These are phyloP conservation scores for Komagataella populi DNA, from an alignment of 805 yeast genomes.

Conservation along the genomic window DNA sequence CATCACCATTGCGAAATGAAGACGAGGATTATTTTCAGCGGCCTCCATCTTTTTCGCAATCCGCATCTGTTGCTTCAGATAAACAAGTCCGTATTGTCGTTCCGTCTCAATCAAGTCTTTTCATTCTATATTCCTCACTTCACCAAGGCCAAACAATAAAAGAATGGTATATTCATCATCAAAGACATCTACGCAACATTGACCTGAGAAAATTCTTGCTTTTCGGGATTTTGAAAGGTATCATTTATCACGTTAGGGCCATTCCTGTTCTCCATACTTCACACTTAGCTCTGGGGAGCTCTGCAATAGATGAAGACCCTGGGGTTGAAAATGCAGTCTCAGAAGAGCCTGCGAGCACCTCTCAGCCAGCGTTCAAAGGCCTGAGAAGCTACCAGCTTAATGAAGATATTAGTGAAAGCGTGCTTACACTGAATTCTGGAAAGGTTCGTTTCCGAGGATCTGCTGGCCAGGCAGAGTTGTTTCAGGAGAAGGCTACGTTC, in stretches of 20 bases:
- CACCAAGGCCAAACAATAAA: constrained; percentile 66
- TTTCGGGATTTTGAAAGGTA: constrained; percentile 73
- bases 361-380: constrained; percentile 2
- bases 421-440: constrained; percentile 9
- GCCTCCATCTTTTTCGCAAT: neutral
- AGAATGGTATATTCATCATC: constrained; percentile 71
- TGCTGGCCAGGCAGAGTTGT: constrained; percentile 15
- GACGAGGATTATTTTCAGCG: neutral
- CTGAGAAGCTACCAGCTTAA: constrained; percentile 1
- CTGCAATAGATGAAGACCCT: neutral
- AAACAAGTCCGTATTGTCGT: constrained; percentile 12
- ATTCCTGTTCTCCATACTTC: constrained; percentile 37
- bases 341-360: neutral
- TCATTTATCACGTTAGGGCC: constrained; percentile 69
- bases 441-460: constrained; percentile 10
- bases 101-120: constrained; percentile 54
- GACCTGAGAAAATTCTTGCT: constrained; percentile 78
- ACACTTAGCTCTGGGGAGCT: neutral
- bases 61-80: constrained; percentile 7
- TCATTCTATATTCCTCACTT: constrained; percentile 63
- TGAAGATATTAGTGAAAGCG: constrained; percentile 2
- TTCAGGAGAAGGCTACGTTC: neutral
- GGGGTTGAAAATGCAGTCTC: neutral
- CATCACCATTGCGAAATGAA: constrained; percentile 1
- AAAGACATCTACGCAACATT: constrained; percentile 40